phyloP scores from a whole-genome alignment of 768 basidiomycete genomes.

The Calocybe gangraenosa region DNA sequence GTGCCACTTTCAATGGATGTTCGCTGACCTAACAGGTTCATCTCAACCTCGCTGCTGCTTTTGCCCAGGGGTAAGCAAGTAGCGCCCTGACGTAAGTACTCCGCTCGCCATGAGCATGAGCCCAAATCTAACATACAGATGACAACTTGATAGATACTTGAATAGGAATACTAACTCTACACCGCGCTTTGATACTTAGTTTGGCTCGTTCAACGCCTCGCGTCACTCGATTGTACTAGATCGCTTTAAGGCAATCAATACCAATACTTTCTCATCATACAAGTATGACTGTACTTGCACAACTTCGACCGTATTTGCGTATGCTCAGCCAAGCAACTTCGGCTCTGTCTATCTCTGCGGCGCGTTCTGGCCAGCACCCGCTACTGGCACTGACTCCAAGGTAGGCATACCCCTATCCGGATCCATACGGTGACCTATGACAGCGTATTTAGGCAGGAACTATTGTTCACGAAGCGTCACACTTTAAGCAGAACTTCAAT shows the following conservation, averaged over 20 bases:
- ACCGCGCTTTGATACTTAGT: conserved; percentile 45
- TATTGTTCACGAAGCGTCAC: conserved; percentile 39
- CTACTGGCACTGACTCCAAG: conserved; percentile 46
- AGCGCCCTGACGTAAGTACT: conserved; percentile 29
- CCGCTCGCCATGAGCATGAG: no score
- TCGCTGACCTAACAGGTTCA: conserved; percentile 28
- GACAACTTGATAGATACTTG: no score
- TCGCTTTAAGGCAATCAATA: conserved; percentile 34
- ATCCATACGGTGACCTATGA: neutral
- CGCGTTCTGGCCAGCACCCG: conserved; percentile 44
- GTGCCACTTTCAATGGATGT: conserved; percentile 37
- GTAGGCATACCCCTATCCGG: conserved; percentile 10
- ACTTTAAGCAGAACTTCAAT: conserved; percentile 39
- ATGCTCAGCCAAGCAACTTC: conserved; percentile 32
- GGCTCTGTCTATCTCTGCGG: conserved; percentile 41
- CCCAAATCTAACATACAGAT: no score
- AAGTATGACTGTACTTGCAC: conserved; percentile 37
- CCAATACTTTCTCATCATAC: conserved; percentile 26
- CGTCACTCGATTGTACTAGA: conserved; percentile 31
- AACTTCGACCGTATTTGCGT: conserved; percentile 29
- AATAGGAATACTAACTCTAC: no score
- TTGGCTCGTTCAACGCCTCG: conserved; percentile 36
- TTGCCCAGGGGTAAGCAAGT: conserved; percentile 35
- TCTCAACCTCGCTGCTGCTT: conserved; percentile 33
- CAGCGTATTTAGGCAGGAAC: conserved; percentile 25